Evolutionary conservation across 169 alveolate species (phyloP), one percentile per base, ranked within the genome.

Genomic region (Eimeria maxima): DNA sequence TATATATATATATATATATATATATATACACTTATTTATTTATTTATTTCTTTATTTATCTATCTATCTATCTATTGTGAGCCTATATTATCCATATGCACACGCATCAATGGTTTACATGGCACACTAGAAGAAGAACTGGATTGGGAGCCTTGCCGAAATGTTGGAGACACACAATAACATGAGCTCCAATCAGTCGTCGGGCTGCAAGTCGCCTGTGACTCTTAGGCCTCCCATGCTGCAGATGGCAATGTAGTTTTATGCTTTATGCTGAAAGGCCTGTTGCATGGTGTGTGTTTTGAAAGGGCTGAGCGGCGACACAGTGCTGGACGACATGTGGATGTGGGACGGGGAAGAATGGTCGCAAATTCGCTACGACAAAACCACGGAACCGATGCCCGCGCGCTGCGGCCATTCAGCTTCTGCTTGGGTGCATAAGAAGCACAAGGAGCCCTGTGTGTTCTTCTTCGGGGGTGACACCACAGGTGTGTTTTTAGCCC

Each of bases 381-480:
- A 33, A 38, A 33, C 76, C 10, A 90, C 74, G 6, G 73, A 63
- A 20, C 57, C 67, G 33, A 90, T 90, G 95, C 90, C 95, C 2
- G 90, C 90, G 18, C 84, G 95, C 80, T 71, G 90, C 57, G 90
- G 95, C 78, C 95, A 90, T 44, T 73, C 95, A 3, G 95, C 90
- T 18, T 90, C 90, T 29, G 86, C 67, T 29, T 90, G 95, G 95
- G 67, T 90, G 45, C 95, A 90, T 81, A 73, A 60, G 60, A 80
- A 60, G 55, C 95, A 90, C 95, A 90, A 90, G 44, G 95, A 45
- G 33, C 95, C 95, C 50, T 90, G 95, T 65, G 42, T 90, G 27
- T 90, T 71, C 90, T 90, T 90, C 80, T 90, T 90, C n/a, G 95
- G 95, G 24, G 95, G 95, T 13, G 95, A 90, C 44, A 24, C 86